A percentile compares a stretch with the other conserved stretches of the same genome.
Evolutionary conservation across 371 early-diverging fungal genomes (phyloP).

Genomic region (Dinochytrium kinnereticum): DNA sequence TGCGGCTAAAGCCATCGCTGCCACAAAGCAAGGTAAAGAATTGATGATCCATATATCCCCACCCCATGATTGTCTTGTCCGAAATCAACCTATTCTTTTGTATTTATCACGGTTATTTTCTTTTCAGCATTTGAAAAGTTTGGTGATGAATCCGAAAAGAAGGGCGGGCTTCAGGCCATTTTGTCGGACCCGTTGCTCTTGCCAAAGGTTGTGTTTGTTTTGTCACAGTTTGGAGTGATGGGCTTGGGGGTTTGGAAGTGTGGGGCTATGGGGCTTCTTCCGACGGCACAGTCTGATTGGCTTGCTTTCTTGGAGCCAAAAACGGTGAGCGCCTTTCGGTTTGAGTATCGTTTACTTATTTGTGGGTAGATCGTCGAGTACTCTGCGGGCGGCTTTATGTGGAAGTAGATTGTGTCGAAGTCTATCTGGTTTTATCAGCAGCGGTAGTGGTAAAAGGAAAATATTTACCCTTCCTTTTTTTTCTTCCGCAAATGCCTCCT

Average conservation of each 20-base stretch:
- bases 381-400: neutral
- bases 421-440: neutral
- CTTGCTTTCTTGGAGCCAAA: slow-evolving; percentile 89
- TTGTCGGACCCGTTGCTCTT: slow-evolving; percentile 59
- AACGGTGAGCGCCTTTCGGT: slow-evolving; percentile 23
- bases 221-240: slow-evolving; percentile 78
- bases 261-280: slow-evolving; percentile 92
- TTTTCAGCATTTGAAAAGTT: slow-evolving; percentile 30
- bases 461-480: too few species aligned
- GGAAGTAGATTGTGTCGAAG: neutral
- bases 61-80: too few species aligned
- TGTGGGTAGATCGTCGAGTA: slow-evolving; percentile 1
- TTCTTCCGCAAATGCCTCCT: too few species aligned
- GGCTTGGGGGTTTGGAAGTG: slow-evolving; percentile 89
- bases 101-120: too few species aligned
- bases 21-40: slow-evolving; percentile 69
- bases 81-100: too few species aligned
- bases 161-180: slow-evolving; percentile 31
- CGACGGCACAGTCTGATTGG: slow-evolving; percentile 95
- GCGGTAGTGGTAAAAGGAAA: too few species aligned
- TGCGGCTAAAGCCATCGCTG: slow-evolving; percentile 79
- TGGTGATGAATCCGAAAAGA: neutral
- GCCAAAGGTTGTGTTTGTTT: slow-evolving; percentile 81
- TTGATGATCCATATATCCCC: too few species aligned
- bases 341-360: neutral